Percentiles rank a stretch among this genome's conserved stretches.
Conservation (phyloP, 1,284 basidiomycete genomes). For the Abortiporus biennis region DNA sequence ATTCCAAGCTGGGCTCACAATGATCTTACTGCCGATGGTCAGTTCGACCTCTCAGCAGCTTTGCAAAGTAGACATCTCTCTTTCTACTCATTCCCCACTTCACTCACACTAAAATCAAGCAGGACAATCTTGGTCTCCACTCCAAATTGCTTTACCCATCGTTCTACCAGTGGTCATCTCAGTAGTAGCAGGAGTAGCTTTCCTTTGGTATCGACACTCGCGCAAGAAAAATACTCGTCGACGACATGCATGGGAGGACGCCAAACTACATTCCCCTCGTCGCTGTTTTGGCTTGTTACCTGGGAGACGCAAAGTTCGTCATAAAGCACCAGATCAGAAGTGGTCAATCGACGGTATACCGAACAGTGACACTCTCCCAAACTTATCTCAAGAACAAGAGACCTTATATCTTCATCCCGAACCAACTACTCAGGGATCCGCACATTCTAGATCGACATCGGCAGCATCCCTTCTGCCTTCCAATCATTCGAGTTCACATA, state of each 20-base stretch:
- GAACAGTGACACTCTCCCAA: neutral
- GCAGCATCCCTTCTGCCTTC: neutral
- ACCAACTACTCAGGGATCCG: too few relatives aligned
- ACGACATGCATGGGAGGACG: neutral
- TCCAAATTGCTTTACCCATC: neutral
- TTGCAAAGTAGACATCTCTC: neutral
- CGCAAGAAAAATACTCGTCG: neutral
- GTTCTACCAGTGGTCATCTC: neutral
- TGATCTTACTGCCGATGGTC: neutral
- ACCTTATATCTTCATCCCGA: neutral
- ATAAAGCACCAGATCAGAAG: neutral
- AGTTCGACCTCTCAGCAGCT: neutral
- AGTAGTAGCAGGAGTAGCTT: neutral
- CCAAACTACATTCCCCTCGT: neutral
- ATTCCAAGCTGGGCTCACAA: neutral
- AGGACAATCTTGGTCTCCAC: neutral
- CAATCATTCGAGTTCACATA: neutral
- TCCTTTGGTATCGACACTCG: neutral
- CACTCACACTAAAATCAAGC: neutral
- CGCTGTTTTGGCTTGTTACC: neutral
- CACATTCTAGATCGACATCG: neutral
- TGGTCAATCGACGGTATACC: neutral
- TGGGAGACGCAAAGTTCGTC: neutral
- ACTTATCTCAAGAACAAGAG: neutral
- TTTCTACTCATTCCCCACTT: neutral